phyloP scores from a whole-genome alignment of 352 stramenopile genomes.

The Phytophthora melonis region DNA sequence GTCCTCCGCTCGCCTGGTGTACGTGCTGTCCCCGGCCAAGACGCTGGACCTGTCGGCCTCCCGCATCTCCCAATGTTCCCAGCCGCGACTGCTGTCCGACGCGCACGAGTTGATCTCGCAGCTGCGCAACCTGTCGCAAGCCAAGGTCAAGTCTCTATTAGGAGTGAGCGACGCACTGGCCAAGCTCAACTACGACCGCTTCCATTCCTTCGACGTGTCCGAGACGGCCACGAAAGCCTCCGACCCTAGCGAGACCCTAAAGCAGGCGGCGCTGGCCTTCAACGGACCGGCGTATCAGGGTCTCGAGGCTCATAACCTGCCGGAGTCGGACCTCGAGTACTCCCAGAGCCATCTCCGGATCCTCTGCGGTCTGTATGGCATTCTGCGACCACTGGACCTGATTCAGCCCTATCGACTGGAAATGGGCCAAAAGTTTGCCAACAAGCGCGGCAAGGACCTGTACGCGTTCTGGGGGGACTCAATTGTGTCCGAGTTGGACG shows the following conservation, averaged over 20 bases:
- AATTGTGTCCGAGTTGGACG: constrained; percentile 78
- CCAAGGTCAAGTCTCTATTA: constrained; percentile 85
- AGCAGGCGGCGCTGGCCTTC: constrained; percentile 81
- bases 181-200: constrained; percentile 90
- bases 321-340: constrained; percentile 72
- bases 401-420: constrained; percentile 97
- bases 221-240: constrained; percentile 22
- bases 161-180: constrained; percentile 86
- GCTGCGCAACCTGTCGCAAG: constrained; percentile 67
- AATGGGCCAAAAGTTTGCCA: constrained; percentile 92
- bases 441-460: constrained; percentile 81
- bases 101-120: constrained; percentile 66
- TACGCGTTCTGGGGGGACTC: constrained; percentile 92
- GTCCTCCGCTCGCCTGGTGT: constrained; percentile 58
- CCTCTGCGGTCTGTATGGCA: constrained; percentile 94
- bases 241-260: constrained; percentile 54
- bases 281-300: constrained; percentile 87
- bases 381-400: constrained; percentile 91
- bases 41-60: constrained; percentile 77
- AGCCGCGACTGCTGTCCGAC: constrained; percentile 67
- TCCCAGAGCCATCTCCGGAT: constrained; percentile 91
- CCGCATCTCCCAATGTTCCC: constrained; percentile 39
- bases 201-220: constrained; percentile 66
- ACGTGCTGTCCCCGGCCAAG: constrained; percentile 91
- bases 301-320: constrained; percentile 73